Conservation (phyloP, 1,139 yeast species). For the Yamadazyma triangularis region DNA sequence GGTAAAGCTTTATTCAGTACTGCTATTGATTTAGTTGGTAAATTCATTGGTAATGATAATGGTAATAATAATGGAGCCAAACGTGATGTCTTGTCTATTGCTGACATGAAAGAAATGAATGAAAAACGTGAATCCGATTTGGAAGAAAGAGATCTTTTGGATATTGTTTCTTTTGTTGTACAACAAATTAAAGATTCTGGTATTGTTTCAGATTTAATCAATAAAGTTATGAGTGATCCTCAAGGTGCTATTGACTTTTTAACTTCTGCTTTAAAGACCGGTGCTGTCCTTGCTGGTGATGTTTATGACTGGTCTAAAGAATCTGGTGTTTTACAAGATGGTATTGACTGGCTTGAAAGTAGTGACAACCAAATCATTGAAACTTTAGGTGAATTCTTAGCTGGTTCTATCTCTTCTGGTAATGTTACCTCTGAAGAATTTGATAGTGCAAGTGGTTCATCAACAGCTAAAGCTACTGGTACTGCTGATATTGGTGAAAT, state of each 20-base stretch:
- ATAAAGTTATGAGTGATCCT: conserved; percentile 38
- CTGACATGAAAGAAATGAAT: conserved; percentile 8
- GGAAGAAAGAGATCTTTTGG: conserved; percentile 35
- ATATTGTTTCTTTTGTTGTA: conserved; percentile 25
- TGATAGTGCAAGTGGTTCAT: conserved; percentile 20
- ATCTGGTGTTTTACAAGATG: conserved; percentile 32
- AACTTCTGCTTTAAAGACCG: conserved; percentile 30
- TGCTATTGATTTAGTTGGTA: conserved; percentile 26
- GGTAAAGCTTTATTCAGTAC: conserved; percentile 32
- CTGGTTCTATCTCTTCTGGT: conserved; percentile 26
- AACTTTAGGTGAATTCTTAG: conserved; percentile 15
- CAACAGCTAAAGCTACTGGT: conserved; percentile 13
- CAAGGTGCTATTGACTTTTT: conserved; percentile 28
- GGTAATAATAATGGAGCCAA: conserved; percentile 16
- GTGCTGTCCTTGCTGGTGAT: conserved; percentile 33
- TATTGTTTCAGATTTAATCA: conserved; percentile 25
- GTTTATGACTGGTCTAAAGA: conserved; percentile 36
- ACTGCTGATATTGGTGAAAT: too few species aligned
- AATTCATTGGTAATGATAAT: conserved; percentile 15
- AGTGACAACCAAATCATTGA: conserved; percentile 22
- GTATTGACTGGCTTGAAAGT: conserved; percentile 24
- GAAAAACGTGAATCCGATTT: conserved; percentile 19
- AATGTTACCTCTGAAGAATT: conserved; percentile 22
- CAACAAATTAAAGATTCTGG: conserved; percentile 33
- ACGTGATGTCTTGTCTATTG: conserved; percentile 12